phyloP scores from a whole-genome alignment of 805 yeast genomes.

The Kodamaea restingae region DNA sequence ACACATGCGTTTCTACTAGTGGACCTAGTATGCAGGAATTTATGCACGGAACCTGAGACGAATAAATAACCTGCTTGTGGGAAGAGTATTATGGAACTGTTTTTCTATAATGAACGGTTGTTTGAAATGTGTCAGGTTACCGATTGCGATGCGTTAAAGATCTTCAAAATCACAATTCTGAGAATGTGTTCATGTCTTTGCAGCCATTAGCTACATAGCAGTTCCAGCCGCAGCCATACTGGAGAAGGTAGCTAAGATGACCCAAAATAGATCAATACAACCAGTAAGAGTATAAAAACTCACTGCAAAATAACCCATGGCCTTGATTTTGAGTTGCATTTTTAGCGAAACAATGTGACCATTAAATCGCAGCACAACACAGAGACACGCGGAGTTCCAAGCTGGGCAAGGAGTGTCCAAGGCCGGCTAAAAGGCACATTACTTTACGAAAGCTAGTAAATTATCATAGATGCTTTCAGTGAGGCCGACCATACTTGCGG shows the following conservation, averaged over 20 bases:
- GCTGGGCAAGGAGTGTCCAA: constrained; percentile 39
- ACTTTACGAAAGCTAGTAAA: constrained; percentile 34
- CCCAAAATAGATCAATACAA: constrained; percentile 30
- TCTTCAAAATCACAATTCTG: no score
- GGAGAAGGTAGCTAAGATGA: constrained; percentile 10
- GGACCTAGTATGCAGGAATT: no score
- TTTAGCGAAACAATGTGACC: no score
- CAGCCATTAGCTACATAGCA: neutral
- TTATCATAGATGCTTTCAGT: constrained; percentile 33
- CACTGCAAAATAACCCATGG: constrained; percentile 5
- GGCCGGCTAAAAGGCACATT: constrained; percentile 28
- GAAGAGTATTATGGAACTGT: no score
- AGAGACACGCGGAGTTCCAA: constrained; percentile 43
- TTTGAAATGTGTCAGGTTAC: no score
- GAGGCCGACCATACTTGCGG: constrained; percentile 40
- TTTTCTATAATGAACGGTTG: no score
- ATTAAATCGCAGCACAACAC: constrained; percentile 34
- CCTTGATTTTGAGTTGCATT: no score
- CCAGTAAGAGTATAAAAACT: constrained; percentile 37
- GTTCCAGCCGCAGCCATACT: constrained; percentile 2
- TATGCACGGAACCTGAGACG: no score
- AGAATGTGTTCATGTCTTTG: no score
- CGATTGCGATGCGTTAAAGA: no score
- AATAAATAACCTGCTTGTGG: no score
- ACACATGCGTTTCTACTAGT: no score